Percentiles rank a stretch among this genome's conserved stretches.
These are phyloP conservation scores for Metroxylon sagu DNA, from an alignment of 176 grass and related monocot species.

Conservation along the genomic window DNA sequence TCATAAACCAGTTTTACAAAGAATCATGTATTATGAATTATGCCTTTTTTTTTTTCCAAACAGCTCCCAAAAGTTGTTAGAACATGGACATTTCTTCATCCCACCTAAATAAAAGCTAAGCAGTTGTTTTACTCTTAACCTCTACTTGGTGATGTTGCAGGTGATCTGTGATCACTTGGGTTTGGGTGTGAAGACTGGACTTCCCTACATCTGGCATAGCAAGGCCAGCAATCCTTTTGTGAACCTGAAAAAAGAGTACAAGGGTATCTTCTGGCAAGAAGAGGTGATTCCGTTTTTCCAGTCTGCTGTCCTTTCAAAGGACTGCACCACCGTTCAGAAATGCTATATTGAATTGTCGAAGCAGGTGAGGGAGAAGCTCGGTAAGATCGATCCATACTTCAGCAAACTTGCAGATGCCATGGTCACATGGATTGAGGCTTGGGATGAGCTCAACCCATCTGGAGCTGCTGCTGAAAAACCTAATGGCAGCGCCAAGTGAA, in stretches of 20 bases:
- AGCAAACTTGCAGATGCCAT: constrained; percentile 37
- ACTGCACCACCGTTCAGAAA: constrained; percentile 72
- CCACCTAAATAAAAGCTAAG: too few species aligned
- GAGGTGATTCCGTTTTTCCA: constrained; percentile 98
- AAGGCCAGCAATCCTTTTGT: constrained; percentile 99
- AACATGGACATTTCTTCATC: too few species aligned
- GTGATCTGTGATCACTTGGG: constrained; percentile 93
- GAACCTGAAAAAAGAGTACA: constrained; percentile 97
- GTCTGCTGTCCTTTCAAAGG: constrained; percentile 53
- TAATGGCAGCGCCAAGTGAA: constrained; percentile 25
- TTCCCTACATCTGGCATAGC: constrained; percentile 99
- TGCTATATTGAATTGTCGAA: constrained; percentile 69
- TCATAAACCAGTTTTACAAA: too few species aligned
- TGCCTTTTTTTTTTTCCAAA: too few species aligned
- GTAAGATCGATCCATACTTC: constrained; percentile 31
- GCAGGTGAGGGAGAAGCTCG: constrained; percentile 67
- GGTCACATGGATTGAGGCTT: constrained; percentile 44
- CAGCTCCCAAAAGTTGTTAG: too few species aligned
- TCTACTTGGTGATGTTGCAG: constrained; percentile 12
- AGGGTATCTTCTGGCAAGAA: constrained; percentile 99
- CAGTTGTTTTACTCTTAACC: too few species aligned
- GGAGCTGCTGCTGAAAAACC: constrained; percentile 10
- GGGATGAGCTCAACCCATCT: constrained; percentile 41
- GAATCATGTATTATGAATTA: too few species aligned
- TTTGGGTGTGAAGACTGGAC: constrained; percentile 86